phyloP scores from a whole-genome alignment of 2,329 filamentous ascomycete genomes.

The Cladosporium sp. region DNA sequence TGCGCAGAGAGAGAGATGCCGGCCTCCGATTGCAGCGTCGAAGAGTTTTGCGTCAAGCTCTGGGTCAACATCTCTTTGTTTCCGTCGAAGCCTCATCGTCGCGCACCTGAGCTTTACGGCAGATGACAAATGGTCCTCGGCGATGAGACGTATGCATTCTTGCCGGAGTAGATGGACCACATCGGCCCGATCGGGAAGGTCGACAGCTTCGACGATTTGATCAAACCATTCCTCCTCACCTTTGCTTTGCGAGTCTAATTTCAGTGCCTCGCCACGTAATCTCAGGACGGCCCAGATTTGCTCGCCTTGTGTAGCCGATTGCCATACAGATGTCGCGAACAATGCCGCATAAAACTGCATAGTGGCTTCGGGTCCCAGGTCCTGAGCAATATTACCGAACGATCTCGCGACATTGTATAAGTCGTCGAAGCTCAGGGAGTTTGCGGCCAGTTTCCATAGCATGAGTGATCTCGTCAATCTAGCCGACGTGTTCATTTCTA shows the following conservation, averaged over 20 bases:
- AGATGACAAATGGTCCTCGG: background rate
- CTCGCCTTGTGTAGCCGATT: background rate
- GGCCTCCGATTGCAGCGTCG: background rate
- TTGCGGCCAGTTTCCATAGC: background rate
- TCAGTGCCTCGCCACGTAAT: background rate
- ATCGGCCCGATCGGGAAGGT: background rate
- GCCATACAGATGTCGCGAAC: background rate
- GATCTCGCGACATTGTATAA: background rate
- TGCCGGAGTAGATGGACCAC: background rate
- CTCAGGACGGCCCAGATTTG: background rate
- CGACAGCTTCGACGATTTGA: background rate
- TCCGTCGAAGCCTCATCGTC: background rate
- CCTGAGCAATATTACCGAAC: background rate
- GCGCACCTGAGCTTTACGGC: slow-evolving; percentile 1
- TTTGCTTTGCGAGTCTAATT: background rate
- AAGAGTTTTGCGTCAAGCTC: background rate
- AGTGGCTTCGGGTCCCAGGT: background rate
- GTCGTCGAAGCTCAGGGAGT: background rate
- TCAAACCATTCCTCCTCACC: background rate
- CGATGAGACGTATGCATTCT: background rate
- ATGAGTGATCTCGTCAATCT: background rate
- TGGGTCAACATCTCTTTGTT: background rate
- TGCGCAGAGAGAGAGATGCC: background rate
- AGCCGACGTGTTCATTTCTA: background rate
- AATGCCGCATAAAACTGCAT: background rate